A percentile compares a stretch with the other conserved stretches of the same genome.
phyloP scores from a whole-genome alignment of 129 eudicot genomes.

The Flaveria trinervia region DNA sequence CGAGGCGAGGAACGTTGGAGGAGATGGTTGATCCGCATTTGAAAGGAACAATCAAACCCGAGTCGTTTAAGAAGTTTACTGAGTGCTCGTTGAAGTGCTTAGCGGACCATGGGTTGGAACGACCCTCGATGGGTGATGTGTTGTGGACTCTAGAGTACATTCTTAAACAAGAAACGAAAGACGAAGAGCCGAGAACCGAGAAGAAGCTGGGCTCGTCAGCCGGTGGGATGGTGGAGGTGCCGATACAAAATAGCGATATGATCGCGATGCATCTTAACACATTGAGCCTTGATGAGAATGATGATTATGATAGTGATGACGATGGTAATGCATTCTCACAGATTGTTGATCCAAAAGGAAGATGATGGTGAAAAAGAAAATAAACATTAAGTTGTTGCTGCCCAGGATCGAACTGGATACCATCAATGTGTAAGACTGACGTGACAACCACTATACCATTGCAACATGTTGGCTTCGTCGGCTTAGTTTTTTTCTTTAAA shows the following conservation, averaged over 20 bases:
- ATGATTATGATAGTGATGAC: slow-evolving; percentile 13
- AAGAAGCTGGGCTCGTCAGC: slow-evolving; percentile 19
- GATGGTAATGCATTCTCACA: slow-evolving; percentile 60
- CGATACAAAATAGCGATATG: slow-evolving; percentile 43
- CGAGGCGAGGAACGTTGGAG: slow-evolving; percentile 54
- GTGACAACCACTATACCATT: slow-evolving; percentile 19
- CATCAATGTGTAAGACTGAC: slow-evolving; percentile 28
- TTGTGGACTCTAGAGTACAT: slow-evolving; percentile 69
- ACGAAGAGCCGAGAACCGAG: slow-evolving; percentile 19
- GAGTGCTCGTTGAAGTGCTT: slow-evolving; percentile 65
- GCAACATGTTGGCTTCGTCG: background rate
- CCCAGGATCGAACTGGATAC: slow-evolving; percentile 27
- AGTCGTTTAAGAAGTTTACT: slow-evolving; percentile 55
- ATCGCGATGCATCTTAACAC: slow-evolving; percentile 72
- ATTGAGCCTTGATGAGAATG: slow-evolving; percentile 57
- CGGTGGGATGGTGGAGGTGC: slow-evolving; percentile 33
- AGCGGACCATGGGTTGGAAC: slow-evolving; percentile 61
- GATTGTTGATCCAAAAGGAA: slow-evolving; percentile 62
- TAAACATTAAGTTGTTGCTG: background rate
- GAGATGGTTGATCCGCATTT: slow-evolving; percentile 68
- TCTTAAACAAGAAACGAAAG: slow-evolving; percentile 43
- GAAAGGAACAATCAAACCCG: slow-evolving; percentile 62
- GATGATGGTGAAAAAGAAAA: slow-evolving; percentile 29
- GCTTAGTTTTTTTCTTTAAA: background rate
- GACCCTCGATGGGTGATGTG: slow-evolving; percentile 85